phyloP scores from a whole-genome alignment of 176 grass and related monocot species.

The Oryza meridionalis region DNA sequence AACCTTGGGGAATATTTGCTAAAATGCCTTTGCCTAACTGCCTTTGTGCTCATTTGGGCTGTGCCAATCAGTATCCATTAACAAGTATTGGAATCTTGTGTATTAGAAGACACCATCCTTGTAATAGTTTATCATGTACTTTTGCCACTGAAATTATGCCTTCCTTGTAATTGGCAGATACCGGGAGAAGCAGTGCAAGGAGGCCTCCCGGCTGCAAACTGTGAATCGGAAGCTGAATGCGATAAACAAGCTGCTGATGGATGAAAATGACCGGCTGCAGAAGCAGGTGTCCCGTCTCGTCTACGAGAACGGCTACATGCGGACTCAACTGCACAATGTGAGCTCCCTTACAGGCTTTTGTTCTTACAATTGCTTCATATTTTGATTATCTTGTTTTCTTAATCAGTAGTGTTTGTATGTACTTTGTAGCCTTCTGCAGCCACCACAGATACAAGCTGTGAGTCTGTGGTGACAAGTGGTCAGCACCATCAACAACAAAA shows the following conservation, averaged over 20 bases:
- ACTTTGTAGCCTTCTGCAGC: slow-evolving; percentile 69
- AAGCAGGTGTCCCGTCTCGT: slow-evolving; percentile 96
- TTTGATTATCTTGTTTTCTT: background rate
- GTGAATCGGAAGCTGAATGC: slow-evolving; percentile 92
- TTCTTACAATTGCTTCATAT: background rate
- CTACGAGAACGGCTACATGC: slow-evolving; percentile 75
- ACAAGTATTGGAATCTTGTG: too few relatives aligned
- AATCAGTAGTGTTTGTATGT: slow-evolving; percentile 4
- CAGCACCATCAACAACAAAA: slow-evolving; percentile 86
- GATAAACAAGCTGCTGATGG: slow-evolving; percentile 98
- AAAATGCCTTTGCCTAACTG: slow-evolving; percentile 30
- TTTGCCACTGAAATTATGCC: slow-evolving; percentile 18
- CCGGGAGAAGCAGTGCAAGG: slow-evolving; percentile 98
- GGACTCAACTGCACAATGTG: slow-evolving; percentile 78
- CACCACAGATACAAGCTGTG: slow-evolving; percentile 98
- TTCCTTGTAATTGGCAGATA: slow-evolving; percentile 59
- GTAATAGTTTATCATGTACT: background rate
- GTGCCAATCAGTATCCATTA: background rate
- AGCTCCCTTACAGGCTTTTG: background rate
- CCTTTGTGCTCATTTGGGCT: slow-evolving; percentile 22
- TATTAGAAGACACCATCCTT: slow-evolving; percentile 20
- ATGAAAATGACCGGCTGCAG: slow-evolving; percentile 97
- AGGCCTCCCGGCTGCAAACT: slow-evolving; percentile 88
- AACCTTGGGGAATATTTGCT: slow-evolving; percentile 5
- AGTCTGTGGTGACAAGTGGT: slow-evolving; percentile 98